A percentile compares a stretch with the other conserved stretches of the same genome.
Conservation (phyloP, 2,329 filamentous ascomycete species). For the Talaromyces sp. region DNA sequence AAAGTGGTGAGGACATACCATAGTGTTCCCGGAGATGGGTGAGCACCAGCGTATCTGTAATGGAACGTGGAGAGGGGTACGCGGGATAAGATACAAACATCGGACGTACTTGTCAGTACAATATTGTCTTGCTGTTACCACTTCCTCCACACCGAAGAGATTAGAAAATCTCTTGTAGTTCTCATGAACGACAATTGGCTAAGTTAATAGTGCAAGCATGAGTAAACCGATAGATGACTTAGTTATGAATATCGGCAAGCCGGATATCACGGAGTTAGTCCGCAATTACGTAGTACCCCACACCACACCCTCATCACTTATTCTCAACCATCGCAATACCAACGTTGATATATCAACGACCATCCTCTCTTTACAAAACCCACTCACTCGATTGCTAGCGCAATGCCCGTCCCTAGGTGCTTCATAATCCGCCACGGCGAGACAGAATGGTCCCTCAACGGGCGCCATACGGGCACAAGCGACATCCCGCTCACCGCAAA, state of each 20-base stretch:
- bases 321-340: background rate
- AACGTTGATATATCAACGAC: background rate
- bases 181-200: too few relatives aligned
- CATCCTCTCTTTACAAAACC: background rate
- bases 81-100: background rate
- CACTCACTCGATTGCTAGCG: background rate
- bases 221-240: background rate
- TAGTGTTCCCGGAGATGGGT: background rate
- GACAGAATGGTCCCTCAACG: constrained; percentile 90
- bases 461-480: constrained; percentile 77
- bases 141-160: too few relatives aligned
- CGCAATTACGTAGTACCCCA: background rate
- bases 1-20: background rate
- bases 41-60: background rate
- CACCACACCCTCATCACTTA: background rate
- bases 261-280: background rate
- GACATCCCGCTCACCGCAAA: constrained; percentile 81
- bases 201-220: background rate
- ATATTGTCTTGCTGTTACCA: too few relatives aligned
- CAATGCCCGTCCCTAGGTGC: constrained; percentile 61
- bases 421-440: constrained; percentile 88
- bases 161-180: too few relatives aligned
- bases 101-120: background rate
- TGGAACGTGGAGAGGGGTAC: background rate
- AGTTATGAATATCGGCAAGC: background rate